Evolutionary conservation across 306 rosid species (phyloP), one percentile per base, ranked within the genome.

Genomic region (Begonia fuchsioides): DNA sequence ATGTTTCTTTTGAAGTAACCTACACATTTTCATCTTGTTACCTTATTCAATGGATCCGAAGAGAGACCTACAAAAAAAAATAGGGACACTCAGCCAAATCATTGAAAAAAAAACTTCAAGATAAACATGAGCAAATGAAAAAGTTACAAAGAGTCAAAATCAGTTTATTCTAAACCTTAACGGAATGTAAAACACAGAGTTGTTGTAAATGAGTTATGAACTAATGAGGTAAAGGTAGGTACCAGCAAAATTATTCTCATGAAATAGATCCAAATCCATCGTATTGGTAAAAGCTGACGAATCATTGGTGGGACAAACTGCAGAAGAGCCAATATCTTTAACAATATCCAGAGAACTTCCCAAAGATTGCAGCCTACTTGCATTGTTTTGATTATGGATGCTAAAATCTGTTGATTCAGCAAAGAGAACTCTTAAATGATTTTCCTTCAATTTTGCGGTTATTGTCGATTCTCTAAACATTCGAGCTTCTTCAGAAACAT

Each of bases 211-310:
- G n/a, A n/a, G 26, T 19, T n/a, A n/a, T n/a, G n/a, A n/a, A n/a
- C n/a, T n/a, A n/a, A n/a, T n/a, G n/a, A n/a, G 26, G 2, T 50
- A 52, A 13, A 39, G 20, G 38, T 26, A 51, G 16, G 52, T 77
- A 90, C 98, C 87, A 35, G 74, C 54, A 57, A 51, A 65, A 57
- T 50, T 58, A 66, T 77, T 73, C 60, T 69, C 76, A 54, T 39
- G 79, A 38, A 71, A 75, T 47, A 64, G 69, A 66, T 69, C 66
- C 41, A 85, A 72, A 65, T 77, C 83, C 94, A 90, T 67, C 49
- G 75, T 57, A 68, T 71, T 75, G 51, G 86, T 82, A 55, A 79
- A 85, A 59, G 92, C 72, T 49, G 95, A 85, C 48, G 87, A 84
- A 61, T 76, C 85, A 32, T 75, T 72, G 67, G 47, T 68, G 71